Evolutionary conservation across 1,284 basidiomycete species (phyloP).

Genomic region (Irpex sp.): DNA sequence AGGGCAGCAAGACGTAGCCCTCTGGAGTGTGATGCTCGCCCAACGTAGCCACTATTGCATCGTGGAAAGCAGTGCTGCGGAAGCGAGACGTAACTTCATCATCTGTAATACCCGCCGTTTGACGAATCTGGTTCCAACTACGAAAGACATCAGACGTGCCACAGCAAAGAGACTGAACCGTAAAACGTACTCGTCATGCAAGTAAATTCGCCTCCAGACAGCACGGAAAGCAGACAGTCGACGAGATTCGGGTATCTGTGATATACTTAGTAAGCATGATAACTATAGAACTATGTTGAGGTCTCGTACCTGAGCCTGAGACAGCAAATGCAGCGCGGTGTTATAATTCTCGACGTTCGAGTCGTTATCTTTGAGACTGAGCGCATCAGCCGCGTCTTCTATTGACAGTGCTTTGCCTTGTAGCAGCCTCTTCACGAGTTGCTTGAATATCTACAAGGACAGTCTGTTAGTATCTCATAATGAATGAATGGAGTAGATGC

Average conservation of each 20-base stretch:
- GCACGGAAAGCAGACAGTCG: slow-evolving; percentile 65
- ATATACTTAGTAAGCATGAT: not conserved
- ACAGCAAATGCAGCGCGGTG: slow-evolving; percentile 61
- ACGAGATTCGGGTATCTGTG: slow-evolving; percentile 64
- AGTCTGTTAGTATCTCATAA: too few species aligned
- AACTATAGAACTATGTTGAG: not conserved
- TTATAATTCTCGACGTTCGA: slow-evolving; percentile 54
- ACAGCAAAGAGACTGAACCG: not conserved
- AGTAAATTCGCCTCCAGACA: slow-evolving; percentile 85
- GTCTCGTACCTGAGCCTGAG: slow-evolving; percentile 47
- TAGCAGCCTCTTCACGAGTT: slow-evolving; percentile 58
- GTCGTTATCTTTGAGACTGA: slow-evolving; percentile 69
- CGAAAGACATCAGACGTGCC: not conserved
- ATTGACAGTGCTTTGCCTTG: slow-evolving; percentile 65
- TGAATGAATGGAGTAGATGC: too few species aligned
- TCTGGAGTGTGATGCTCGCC: slow-evolving; percentile 23
- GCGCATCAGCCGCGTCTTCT: slow-evolving; percentile 67
- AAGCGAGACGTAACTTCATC: slow-evolving; percentile 65
- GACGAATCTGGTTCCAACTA: slow-evolving; percentile 72
- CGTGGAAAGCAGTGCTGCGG: slow-evolving; percentile 66
- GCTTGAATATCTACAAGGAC: slow-evolving; percentile 56
- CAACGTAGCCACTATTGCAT: slow-evolving; percentile 51
- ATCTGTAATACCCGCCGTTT: slow-evolving; percentile 69
- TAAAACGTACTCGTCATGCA: slow-evolving; percentile 79
- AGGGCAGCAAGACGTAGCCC: slow-evolving; percentile 53